Conservation (phyloP, 2,329 filamentous ascomycete genomes). For the Aspergillus proliferans region DNA sequence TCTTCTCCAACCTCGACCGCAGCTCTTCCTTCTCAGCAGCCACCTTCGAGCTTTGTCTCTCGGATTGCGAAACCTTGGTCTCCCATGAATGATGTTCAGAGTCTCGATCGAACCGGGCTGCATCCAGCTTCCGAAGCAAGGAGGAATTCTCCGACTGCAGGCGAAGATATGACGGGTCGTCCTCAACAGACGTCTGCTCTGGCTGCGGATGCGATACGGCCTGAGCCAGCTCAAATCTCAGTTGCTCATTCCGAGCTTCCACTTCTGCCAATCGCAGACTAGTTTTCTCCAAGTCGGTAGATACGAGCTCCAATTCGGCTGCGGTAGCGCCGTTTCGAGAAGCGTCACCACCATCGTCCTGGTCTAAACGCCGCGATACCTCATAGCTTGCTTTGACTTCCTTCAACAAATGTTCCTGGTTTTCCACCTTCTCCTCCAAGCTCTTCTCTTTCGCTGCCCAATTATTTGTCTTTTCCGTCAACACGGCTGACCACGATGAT, state of each 20-base stretch:
- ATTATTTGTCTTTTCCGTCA: constrained; percentile 92
- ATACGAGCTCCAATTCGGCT: constrained; percentile 89
- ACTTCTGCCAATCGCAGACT: constrained; percentile 82
- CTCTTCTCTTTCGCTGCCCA: constrained; percentile 91
- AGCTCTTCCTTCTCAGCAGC: constrained; percentile 75
- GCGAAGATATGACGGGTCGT: constrained; percentile 82
- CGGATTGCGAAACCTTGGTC: constrained; percentile 66
- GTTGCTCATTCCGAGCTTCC: constrained; percentile 87
- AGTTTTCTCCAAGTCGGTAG: constrained; percentile 83
- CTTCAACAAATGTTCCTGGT: constrained; percentile 82
- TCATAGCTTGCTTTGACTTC: constrained; percentile 97
- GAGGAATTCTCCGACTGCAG: constrained; percentile 91
- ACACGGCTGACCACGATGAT: constrained; percentile 77
- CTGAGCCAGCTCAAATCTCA: constrained; percentile 84
- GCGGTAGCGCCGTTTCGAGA: constrained; percentile 64
- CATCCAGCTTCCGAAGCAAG: constrained; percentile 80
- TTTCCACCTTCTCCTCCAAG: constrained; percentile 88
- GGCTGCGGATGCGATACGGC: constrained; percentile 65
- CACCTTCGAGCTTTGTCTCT: constrained; percentile 68
- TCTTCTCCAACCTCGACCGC: constrained; percentile 75
- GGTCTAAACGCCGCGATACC: constrained; percentile 82
- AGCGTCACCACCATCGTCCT: constrained; percentile 59
- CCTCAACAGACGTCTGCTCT: constrained; percentile 64
- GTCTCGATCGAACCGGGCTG: constrained; percentile 75
- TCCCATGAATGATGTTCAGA: constrained; percentile 71